These are phyloP conservation scores for Chlamydomonas applanata DNA, from an alignment of 139 green algal species.

Conservation along the genomic window DNA sequence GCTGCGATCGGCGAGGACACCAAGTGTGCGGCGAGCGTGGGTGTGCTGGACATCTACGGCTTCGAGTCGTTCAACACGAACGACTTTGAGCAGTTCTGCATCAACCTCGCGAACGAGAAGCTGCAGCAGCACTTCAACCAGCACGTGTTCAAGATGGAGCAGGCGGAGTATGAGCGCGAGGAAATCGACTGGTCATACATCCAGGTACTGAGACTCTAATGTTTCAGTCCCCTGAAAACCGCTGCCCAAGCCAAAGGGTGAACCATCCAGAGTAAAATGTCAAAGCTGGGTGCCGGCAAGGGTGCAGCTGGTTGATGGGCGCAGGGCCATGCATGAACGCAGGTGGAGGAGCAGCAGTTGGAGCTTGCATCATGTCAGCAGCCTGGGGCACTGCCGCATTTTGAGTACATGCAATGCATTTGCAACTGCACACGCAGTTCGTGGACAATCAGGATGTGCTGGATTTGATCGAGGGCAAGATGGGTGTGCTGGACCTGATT, in stretches of 20 bases:
- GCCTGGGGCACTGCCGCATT: too few species aligned
- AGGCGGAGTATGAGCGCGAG: conserved; percentile 97
- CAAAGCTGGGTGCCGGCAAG: too few species aligned
- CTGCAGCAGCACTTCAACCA: conserved; percentile 99
- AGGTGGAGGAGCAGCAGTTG: background rate
- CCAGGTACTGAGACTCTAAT: conserved; percentile 79
- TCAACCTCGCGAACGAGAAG: conserved; percentile 99
- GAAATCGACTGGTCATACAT: conserved; percentile 99
- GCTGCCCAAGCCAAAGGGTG: too few species aligned
- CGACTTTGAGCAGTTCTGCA: conserved; percentile 98
- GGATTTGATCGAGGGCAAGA: conserved; percentile 90
- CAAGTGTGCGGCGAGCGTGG: conserved; percentile 64
- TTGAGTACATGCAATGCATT: background rate
- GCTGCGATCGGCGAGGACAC: conserved; percentile 58
- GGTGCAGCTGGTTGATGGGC: background rate
- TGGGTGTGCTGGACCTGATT: conserved; percentile 91
- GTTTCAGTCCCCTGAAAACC: too few species aligned
- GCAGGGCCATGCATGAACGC: background rate
- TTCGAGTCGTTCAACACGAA: conserved; percentile 93
- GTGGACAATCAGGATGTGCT: conserved; percentile 98
- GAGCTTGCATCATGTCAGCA: too few species aligned
- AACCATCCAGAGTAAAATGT: too few species aligned
- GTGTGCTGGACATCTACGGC: conserved; percentile 97
- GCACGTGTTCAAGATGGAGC: conserved; percentile 99
- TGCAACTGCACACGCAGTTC: conserved; percentile 83